phyloP scores from a whole-genome alignment of 2,329 filamentous ascomycete species.

The Arthrinium phaeospermum region DNA sequence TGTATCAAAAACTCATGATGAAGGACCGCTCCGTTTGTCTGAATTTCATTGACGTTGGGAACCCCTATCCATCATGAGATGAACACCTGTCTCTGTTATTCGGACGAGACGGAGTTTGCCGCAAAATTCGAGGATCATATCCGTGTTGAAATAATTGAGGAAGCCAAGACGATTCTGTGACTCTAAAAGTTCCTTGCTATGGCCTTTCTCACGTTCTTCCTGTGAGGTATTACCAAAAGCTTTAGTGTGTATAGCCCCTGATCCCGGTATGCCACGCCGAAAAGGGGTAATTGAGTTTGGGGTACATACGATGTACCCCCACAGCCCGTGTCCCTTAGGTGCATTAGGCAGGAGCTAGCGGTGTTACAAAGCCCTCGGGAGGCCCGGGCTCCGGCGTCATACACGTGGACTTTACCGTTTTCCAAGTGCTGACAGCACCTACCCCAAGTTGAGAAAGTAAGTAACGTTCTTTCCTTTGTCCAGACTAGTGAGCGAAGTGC shows the following conservation, averaged over 20 bases:
- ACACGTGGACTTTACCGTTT: neutral
- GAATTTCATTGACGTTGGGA: too few relatives aligned
- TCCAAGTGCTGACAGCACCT: neutral
- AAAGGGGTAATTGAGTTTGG: neutral
- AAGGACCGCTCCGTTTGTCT: too few relatives aligned
- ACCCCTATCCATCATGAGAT: too few relatives aligned
- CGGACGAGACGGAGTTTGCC: too few relatives aligned
- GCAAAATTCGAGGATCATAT: too few relatives aligned
- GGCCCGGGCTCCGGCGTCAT: neutral
- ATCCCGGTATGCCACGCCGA: neutral
- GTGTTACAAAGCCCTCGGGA: neutral
- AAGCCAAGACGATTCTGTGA: too few relatives aligned
- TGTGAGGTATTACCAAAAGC: too few relatives aligned
- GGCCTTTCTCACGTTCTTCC: too few relatives aligned
- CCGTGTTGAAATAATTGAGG: too few relatives aligned
- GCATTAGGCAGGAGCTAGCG: neutral
- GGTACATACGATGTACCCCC: neutral
- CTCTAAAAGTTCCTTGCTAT: too few relatives aligned
- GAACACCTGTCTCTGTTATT: too few relatives aligned
- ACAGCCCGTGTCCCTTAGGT: neutral
- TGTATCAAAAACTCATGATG: neutral
- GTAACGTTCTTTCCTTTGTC: neutral
- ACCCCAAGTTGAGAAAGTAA: neutral
- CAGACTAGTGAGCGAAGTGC: neutral
- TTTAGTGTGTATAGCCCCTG: neutral